Conservation (phyloP, 2,329 filamentous ascomycete species). For the Metarhizium anisopliae region DNA sequence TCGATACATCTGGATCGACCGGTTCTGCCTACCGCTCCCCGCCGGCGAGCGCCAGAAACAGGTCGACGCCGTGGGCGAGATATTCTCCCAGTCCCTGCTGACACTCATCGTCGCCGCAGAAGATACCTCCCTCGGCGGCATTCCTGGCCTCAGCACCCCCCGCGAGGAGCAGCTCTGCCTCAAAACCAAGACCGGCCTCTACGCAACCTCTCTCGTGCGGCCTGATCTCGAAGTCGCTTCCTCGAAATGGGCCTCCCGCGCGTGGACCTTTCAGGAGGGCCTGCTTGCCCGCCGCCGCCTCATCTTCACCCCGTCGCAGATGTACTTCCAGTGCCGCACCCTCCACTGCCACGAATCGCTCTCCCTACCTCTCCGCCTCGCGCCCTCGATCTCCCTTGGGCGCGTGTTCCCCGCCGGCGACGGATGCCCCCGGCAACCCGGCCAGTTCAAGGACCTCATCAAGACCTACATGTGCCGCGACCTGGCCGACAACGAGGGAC, state of each 20-base stretch:
- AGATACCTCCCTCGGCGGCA: conserved; percentile 19
- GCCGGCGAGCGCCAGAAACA: conserved; percentile 18
- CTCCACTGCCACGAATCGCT: conserved; percentile 30
- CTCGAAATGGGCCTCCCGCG: conserved; percentile 25
- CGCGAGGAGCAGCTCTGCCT: conserved; percentile 27
- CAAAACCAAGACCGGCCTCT: conserved; percentile 21
- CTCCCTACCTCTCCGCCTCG: conserved; percentile 21
- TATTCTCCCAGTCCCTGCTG: conserved; percentile 23
- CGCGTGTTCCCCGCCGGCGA: conserved; percentile 21
- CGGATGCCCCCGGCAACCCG: conserved; percentile 11
- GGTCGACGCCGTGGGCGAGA: conserved; percentile 22
- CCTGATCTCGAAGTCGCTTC: conserved; percentile 25
- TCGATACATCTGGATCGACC: conserved; percentile 29
- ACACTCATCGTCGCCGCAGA: conserved; percentile 28
- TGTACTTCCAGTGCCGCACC: conserved; percentile 28
- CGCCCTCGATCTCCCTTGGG: conserved; percentile 20
- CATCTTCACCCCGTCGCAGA: conserved; percentile 27
- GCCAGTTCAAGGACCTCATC: conserved; percentile 19
- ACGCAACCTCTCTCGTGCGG: conserved; percentile 26
- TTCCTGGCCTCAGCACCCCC: conserved; percentile 23
- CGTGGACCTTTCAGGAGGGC: conserved; percentile 29
- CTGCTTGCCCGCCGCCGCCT: conserved; percentile 25
- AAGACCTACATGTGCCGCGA: conserved; percentile 22
- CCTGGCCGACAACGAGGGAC: conserved; percentile 17
- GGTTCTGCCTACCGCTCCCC: conserved; percentile 24